phyloP scores from a whole-genome alignment of 257 asterid genomes.

The Solanum bulbocastanum region DNA sequence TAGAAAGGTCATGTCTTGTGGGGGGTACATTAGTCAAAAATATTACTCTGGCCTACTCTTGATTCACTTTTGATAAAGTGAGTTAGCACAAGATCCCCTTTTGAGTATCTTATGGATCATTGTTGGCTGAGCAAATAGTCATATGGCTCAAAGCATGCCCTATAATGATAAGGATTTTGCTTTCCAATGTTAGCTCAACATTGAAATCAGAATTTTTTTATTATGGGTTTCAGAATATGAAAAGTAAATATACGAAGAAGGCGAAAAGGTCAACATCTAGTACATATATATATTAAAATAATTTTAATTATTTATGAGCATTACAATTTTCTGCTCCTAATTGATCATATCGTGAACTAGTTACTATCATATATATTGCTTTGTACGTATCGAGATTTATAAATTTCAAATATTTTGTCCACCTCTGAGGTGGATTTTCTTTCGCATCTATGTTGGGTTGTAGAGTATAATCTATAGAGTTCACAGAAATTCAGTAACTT shows the following conservation, averaged over 20 bases:
- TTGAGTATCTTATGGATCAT: neutral
- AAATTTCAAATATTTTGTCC: neutral
- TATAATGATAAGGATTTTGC: neutral
- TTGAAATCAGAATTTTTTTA: no score
- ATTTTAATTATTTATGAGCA: no score
- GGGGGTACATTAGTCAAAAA: neutral
- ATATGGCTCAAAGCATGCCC: neutral
- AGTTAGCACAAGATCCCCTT: neutral
- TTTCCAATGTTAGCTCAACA: no score
- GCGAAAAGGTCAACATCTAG: no score
- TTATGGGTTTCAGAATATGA: fast-evolving
- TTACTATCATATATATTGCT: neutral
- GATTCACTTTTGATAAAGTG: neutral
- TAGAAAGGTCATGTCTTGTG: neutral
- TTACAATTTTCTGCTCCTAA: no score
- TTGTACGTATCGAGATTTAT: neutral
- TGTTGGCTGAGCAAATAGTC: neutral
- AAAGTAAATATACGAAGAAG: no score
- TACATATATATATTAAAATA: no score
- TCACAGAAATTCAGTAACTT: neutral
- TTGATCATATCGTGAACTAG: no score
- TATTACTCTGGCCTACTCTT: neutral
- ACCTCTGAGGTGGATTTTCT: neutral
- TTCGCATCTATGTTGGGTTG: neutral
- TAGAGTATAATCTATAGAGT: neutral